Conservation (phyloP, 495 filamentous ascomycete genomes). For the Neurospora sublineolata region DNA sequence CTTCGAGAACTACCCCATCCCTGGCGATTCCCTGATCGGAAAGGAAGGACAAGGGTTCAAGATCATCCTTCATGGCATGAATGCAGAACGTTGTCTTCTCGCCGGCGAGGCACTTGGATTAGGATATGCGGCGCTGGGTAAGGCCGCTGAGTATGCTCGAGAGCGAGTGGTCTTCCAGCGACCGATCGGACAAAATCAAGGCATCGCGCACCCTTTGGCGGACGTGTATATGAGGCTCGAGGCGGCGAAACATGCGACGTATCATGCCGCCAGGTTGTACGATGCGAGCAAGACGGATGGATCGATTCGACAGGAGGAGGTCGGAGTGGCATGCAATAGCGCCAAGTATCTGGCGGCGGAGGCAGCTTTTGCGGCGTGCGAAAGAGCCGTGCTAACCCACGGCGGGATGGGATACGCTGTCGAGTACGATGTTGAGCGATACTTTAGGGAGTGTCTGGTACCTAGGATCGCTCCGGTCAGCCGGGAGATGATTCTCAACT, state of each 20-base stretch:
- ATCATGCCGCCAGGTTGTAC: slow-evolving; percentile 66
- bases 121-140: slow-evolving; percentile 59
- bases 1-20: slow-evolving; percentile 61
- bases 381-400: slow-evolving; percentile 53
- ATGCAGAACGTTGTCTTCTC: slow-evolving; percentile 65
- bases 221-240: slow-evolving; percentile 68
- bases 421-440: slow-evolving; percentile 71
- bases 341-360: slow-evolving; percentile 75
- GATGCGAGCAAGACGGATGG: slow-evolving; percentile 45
- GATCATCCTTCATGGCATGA: slow-evolving; percentile 73
- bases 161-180: slow-evolving; percentile 60
- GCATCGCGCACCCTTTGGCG: slow-evolving; percentile 63
- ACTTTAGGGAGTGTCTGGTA: slow-evolving; percentile 61
- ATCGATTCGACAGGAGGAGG: slow-evolving; percentile 45
- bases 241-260: slow-evolving; percentile 65
- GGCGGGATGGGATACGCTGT: slow-evolving; percentile 72
- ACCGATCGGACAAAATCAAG: slow-evolving; percentile 65
- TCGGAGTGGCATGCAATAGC: slow-evolving; percentile 64
- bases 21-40: slow-evolving; percentile 51
- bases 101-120: slow-evolving; percentile 69
- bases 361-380: slow-evolving; percentile 64
- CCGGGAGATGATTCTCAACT: slow-evolving; percentile 73
- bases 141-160: slow-evolving; percentile 54
- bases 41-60: slow-evolving; percentile 63
- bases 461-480: slow-evolving; percentile 67